These are phyloP conservation scores for Aspergillus texensis DNA, from an alignment of 2,329 filamentous ascomycete species.

Conservation along the genomic window DNA sequence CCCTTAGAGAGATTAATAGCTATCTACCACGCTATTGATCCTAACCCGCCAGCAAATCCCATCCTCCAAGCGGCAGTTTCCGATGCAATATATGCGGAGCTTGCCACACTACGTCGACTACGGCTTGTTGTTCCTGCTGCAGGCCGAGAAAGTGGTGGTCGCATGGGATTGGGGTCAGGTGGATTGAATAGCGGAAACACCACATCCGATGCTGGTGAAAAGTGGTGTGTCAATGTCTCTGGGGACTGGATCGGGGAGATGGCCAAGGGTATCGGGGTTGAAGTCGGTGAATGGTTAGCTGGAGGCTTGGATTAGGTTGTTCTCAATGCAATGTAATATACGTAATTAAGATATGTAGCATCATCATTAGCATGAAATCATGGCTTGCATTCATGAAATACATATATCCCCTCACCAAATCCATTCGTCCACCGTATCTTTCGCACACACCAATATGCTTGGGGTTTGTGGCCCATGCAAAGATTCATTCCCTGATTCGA, in stretches of 20 bases:
- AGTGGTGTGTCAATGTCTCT: constrained; percentile 52
- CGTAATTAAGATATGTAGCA: constrained; percentile 1
- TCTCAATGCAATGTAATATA: not conserved
- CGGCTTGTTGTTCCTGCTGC: constrained; percentile 49
- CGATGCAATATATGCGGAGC: constrained; percentile 49
- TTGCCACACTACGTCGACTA: constrained; percentile 50
- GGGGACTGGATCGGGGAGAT: constrained; percentile 51
- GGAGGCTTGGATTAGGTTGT: constrained; percentile 39
- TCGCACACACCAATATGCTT: constrained; percentile 37
- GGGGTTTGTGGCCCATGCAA: constrained; percentile 33
- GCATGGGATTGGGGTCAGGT: constrained; percentile 24
- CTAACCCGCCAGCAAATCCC: constrained; percentile 45
- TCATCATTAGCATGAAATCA: not conserved
- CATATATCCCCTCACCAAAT: constrained; percentile 30
- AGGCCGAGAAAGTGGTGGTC: constrained; percentile 33
- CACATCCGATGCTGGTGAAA: constrained; percentile 45
- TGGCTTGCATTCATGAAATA: not conserved
- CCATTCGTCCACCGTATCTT: constrained; percentile 41
- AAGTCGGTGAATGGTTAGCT: constrained; percentile 49
- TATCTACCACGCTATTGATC: constrained; percentile 52
- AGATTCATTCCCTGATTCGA: constrained; percentile 32
- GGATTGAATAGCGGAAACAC: constrained; percentile 39
- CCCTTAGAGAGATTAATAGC: constrained; percentile 50
- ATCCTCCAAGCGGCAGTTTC: constrained; percentile 40
- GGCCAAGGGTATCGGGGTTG: constrained; percentile 48